Evolutionary conservation across 1,139 yeast genomes (phyloP), one percentile per base, ranked within the genome.

Genomic region (Geotrichum klebahnii): DNA sequence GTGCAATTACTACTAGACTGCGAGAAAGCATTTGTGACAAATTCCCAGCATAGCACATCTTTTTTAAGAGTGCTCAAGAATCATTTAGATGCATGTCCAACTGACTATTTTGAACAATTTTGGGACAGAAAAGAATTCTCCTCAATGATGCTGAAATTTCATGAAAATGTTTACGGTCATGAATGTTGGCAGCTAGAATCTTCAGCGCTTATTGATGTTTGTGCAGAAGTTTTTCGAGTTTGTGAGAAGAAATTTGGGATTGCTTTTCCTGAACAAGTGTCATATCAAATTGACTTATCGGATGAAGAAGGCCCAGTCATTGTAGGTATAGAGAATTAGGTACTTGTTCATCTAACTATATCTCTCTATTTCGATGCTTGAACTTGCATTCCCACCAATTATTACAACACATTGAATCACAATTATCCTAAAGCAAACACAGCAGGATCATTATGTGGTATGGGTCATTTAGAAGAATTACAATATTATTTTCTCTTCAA

Each of bases 81-180:
- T 5, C 75, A 74, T 58, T 53, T 74, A 17, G 53, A 53, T 2
- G 58, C 60, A 3, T 55, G 73, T 22, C 77, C 77, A 0, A 60
- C 56, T 12, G 77, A 71, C 19, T 74, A 74, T 51, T 46, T 63
- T 9, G 71, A 66, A 17, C 66, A 65, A 40, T 65, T 71, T 33
- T 46, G 67, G n/a, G 67, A 65, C 40, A 44, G 50, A 5, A 41
- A 51, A 2, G 54, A 55, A 35, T 48, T 60, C 32, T 44, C 57
- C 43, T 52, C 56, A n/a, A 46, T 56, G 38, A 54, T 54, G 24
- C 58, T 59, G 2, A 52, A 35, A 8, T 56, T 51, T 29, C 45
- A 49, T 36, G 57, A 55, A 12, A 51, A 45, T 8, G 37, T 44
- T 5, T 39, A 49, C 19, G 33, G 46, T 17, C 35, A 26, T 17